Evolutionary conservation across 2,329 filamentous ascomycete genomes (phyloP).

Genomic region (Botryotinia narcissicola): DNA sequence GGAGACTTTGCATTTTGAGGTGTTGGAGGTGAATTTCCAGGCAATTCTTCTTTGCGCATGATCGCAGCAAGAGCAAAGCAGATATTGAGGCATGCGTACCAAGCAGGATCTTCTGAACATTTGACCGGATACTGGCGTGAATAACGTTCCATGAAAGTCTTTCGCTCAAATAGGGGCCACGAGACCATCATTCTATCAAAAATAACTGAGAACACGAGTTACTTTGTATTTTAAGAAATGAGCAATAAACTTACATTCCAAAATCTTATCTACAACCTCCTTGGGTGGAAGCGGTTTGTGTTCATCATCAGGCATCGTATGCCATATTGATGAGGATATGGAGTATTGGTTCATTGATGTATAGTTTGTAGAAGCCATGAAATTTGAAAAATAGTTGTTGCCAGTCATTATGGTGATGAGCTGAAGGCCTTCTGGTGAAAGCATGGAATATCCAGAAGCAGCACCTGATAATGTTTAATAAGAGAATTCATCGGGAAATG

Average conservation of each 20-base stretch:
- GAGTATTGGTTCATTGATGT: not conserved
- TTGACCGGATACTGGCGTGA: slow-evolving; percentile 29
- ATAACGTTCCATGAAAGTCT: slow-evolving; percentile 27
- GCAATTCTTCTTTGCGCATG: slow-evolving; percentile 24
- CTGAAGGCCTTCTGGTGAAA: slow-evolving; percentile 32
- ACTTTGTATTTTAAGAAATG: not conserved
- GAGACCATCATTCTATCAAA: slow-evolving; percentile 9
- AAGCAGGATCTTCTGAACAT: slow-evolving; percentile 26
- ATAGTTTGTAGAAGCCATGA: not conserved
- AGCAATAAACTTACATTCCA: slow-evolving; percentile 26
- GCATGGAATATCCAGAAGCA: slow-evolving; percentile 32
- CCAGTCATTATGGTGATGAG: slow-evolving; percentile 25
- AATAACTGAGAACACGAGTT: slow-evolving; percentile 1
- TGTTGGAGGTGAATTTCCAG: slow-evolving; percentile 6
- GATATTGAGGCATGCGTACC: slow-evolving; percentile 34
- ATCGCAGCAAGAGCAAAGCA: slow-evolving; percentile 24
- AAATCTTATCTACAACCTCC: slow-evolving; percentile 27
- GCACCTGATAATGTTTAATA: slow-evolving; percentile 24
- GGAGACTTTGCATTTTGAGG: not conserved
- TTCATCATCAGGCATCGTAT: slow-evolving; percentile 25
- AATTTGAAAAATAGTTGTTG: not conserved
- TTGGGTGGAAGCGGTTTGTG: slow-evolving; percentile 27
- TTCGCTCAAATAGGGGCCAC: slow-evolving; percentile 25
- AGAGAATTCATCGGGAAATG: not conserved
- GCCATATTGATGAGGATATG: slow-evolving; percentile 22